These are phyloP conservation scores for Alternaria panax DNA, from an alignment of 2,329 filamentous ascomycete genomes.

Conservation along the genomic window DNA sequence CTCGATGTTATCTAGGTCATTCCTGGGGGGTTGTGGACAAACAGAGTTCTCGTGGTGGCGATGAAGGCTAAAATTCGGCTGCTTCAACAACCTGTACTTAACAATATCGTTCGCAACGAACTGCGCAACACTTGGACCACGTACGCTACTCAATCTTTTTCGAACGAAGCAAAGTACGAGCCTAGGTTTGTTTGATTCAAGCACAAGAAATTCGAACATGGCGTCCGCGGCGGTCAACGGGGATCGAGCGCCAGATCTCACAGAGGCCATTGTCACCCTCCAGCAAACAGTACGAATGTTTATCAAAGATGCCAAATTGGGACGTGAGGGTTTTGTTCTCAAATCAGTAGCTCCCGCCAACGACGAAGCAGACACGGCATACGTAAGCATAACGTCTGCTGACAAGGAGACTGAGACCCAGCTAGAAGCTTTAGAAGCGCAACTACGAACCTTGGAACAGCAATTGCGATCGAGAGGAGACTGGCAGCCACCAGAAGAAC, in stretches of 20 bases:
- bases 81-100: neutral
- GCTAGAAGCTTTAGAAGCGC: slow-evolving; percentile 9
- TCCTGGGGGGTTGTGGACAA: neutral
- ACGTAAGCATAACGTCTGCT: neutral
- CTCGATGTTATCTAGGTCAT: neutral
- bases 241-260: slow-evolving; percentile 1
- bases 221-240: neutral
- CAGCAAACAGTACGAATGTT: slow-evolving; percentile 1
- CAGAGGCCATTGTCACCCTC: slow-evolving; percentile 2
- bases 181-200: neutral
- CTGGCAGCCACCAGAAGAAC: slow-evolving; percentile 13
- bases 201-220: neutral
- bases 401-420: neutral
- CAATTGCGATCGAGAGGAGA: slow-evolving; percentile 6
- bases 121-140: neutral
- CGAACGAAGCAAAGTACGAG: neutral
- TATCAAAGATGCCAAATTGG: neutral
- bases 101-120: neutral
- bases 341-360: neutral
- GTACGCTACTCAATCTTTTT: neutral
- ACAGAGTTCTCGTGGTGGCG: neutral
- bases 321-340: neutral
- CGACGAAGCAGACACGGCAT: neutral
- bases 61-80: slow-evolving; percentile 2
- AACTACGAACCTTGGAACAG: neutral